Evolutionary conservation across 1,284 basidiomycete genomes (phyloP).

Genomic region (Tremellales sp.): DNA sequence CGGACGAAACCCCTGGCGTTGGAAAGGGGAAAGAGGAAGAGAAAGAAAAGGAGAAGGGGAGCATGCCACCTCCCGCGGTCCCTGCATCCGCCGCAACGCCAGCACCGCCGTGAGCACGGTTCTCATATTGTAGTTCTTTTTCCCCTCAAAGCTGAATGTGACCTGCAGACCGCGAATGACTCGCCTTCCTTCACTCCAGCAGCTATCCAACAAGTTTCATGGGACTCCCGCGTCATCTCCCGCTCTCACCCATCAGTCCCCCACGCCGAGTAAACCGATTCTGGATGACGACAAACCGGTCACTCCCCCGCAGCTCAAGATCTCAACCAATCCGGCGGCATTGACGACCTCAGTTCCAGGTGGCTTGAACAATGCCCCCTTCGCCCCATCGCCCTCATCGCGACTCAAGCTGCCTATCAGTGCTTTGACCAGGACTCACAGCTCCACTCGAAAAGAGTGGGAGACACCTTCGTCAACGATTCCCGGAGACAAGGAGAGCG

Average conservation of each 20-base stretch:
- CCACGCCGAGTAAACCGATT: too few relatives aligned
- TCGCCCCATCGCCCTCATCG: conserved; percentile 55
- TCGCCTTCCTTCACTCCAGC: conserved; percentile 38
- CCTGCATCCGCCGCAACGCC: conserved; percentile 7
- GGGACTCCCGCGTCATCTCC: conserved; percentile 57
- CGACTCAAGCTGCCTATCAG: conserved; percentile 59
- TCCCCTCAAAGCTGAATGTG: neutral
- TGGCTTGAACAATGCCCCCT: conserved; percentile 35
- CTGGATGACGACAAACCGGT: conserved; percentile 50
- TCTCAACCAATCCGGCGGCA: conserved; percentile 49
- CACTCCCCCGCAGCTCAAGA: conserved; percentile 46
- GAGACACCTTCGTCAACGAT: too few relatives aligned
- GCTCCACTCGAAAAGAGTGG: too few relatives aligned
- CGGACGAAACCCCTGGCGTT: neutral
- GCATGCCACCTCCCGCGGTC: conserved; percentile 22
- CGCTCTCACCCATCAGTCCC: conserved; percentile 59
- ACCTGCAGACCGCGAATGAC: conserved; percentile 21
- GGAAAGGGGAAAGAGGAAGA: neutral
- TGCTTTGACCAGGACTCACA: conserved; percentile 55
- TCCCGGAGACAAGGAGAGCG: too few relatives aligned
- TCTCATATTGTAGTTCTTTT: neutral
- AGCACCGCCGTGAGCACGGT: too few relatives aligned
- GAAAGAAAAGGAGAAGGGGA: conserved; percentile 8
- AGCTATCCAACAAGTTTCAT: conserved; percentile 30
- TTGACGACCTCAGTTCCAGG: neutral